phyloP scores from a whole-genome alignment of 139 green algal genomes.

The Haematococcus sp. region DNA sequence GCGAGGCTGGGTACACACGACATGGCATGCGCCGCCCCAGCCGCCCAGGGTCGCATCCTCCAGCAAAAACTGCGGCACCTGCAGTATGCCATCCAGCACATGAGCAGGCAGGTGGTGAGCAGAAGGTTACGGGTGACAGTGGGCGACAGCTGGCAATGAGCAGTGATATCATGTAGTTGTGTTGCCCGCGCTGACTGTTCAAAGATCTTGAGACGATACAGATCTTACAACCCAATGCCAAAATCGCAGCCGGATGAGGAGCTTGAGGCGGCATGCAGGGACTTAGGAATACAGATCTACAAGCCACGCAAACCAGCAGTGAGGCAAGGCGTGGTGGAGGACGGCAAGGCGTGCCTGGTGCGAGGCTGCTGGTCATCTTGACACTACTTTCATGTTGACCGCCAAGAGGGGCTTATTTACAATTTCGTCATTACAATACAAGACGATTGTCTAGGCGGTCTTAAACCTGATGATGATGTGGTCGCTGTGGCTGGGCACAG shows the following conservation, averaged over 20 bases:
- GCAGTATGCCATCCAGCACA: too few relatives aligned
- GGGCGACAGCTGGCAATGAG: too few relatives aligned
- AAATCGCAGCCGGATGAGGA: not conserved
- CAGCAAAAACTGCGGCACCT: conserved; percentile 87
- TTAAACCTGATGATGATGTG: too few relatives aligned
- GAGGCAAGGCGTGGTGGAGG: not conserved
- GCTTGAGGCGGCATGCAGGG: not conserved
- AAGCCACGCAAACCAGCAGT: not conserved
- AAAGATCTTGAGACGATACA: too few relatives aligned
- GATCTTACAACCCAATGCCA: too few relatives aligned
- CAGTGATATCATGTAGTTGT: too few relatives aligned
- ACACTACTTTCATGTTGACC: too few relatives aligned
- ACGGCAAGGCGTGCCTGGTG: not conserved
- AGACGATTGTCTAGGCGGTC: too few relatives aligned
- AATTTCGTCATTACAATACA: too few relatives aligned
- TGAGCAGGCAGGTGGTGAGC: too few relatives aligned
- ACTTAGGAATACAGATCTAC: conserved; percentile 12
- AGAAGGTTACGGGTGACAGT: not conserved
- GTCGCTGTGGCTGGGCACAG: not conserved
- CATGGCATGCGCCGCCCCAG: conserved; percentile 24
- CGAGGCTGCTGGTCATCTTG: not conserved
- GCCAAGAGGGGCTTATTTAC: too few relatives aligned
- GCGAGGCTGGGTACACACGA: conserved; percentile 85
- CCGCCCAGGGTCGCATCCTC: conserved; percentile 54
- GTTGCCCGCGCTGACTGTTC: too few relatives aligned